phyloP scores from a whole-genome alignment of 306 rosid species.

The Mimosa pudica region DNA sequence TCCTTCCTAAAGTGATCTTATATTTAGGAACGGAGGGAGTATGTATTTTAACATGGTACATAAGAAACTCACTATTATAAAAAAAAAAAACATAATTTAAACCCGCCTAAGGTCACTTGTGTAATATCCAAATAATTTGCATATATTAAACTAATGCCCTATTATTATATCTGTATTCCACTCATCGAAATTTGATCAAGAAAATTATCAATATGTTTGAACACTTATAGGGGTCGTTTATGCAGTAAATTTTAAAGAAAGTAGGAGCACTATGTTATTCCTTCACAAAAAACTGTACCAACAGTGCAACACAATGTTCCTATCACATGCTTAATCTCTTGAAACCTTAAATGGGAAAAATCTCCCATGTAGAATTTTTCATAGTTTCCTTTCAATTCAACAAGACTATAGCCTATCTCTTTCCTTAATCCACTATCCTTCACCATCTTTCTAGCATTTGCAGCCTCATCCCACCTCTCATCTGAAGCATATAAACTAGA shows the following conservation, averaged over 20 bases:
- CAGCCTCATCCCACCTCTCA: slow-evolving; percentile 49
- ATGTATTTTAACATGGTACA: too few relatives aligned
- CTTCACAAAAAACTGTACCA: background rate
- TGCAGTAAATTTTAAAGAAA: background rate
- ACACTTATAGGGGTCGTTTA: background rate
- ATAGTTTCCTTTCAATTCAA: slow-evolving; percentile 45
- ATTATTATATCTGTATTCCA: too few relatives aligned
- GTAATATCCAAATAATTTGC: too few relatives aligned
- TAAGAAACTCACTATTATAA: too few relatives aligned
- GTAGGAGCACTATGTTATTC: background rate
- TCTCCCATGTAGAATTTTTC: background rate
- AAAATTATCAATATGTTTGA: background rate
- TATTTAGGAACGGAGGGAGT: too few relatives aligned
- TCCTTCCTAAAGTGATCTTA: too few relatives aligned
- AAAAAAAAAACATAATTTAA: too few relatives aligned
- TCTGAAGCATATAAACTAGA: slow-evolving; percentile 51
- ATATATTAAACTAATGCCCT: too few relatives aligned
- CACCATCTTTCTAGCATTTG: slow-evolving; percentile 42
- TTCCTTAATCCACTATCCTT: slow-evolving; percentile 51
- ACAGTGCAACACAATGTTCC: background rate
- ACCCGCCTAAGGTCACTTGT: background rate
- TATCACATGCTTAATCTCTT: background rate
- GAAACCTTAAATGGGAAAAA: background rate
- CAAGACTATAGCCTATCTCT: slow-evolving; percentile 42
- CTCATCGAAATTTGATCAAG: background rate